These are phyloP conservation scores for Nothophoma quercina DNA, from an alignment of 2,329 filamentous ascomycete species.

Conservation along the genomic window DNA sequence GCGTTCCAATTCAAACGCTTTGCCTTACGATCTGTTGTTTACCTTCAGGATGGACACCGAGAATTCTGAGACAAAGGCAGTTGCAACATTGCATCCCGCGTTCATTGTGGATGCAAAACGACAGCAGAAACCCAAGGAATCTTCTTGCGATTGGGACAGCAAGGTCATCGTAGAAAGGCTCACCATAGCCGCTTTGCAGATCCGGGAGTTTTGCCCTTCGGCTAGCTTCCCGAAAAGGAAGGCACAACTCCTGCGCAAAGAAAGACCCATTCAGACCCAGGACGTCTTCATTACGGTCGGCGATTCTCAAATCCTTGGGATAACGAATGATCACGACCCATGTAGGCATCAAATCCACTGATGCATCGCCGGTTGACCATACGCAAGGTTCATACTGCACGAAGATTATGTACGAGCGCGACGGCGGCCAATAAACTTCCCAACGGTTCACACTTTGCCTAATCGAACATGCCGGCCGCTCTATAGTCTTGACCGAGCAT, in stretches of 20 bases:
- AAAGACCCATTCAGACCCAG: not conserved
- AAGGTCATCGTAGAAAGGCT: not conserved
- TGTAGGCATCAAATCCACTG: not conserved
- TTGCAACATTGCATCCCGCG: no score
- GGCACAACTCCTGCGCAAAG: not conserved
- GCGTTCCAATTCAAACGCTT: no score
- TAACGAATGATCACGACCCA: not conserved
- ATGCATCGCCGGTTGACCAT: not conserved
- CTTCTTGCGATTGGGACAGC: not conserved
- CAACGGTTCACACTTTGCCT: not conserved
- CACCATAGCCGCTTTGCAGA: not conserved
- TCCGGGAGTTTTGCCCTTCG: not conserved
- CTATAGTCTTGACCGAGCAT: not conserved
- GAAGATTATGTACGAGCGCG: not conserved
- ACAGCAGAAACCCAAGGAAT: no score
- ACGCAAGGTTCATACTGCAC: not conserved
- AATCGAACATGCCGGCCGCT: not conserved
- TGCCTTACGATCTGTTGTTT: no score
- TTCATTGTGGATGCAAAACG: no score
- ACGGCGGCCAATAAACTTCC: not conserved
- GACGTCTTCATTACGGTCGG: not conserved
- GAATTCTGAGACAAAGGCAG: no score
- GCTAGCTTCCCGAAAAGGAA: slow-evolving; percentile 10
- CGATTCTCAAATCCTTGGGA: not conserved
- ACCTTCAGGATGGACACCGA: no score